A percentile compares a stretch with the other conserved stretches of the same genome.
Conservation (phyloP, 2,329 filamentous ascomycete genomes). For the Boeremia lycopersici region DNA sequence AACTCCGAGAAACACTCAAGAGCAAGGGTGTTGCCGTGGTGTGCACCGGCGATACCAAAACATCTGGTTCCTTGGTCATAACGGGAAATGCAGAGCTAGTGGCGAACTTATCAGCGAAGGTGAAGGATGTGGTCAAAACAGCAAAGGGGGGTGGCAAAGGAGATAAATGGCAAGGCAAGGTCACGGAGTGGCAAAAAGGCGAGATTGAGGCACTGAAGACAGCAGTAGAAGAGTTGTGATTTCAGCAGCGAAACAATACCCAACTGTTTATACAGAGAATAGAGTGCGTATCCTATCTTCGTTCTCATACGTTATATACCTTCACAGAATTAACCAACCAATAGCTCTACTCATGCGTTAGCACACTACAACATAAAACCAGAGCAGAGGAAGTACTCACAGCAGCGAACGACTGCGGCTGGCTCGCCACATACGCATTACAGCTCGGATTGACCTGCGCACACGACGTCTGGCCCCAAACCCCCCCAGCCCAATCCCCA, state of each 20-base stretch:
- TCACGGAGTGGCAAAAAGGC: constrained; percentile 41
- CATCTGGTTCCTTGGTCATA: constrained; percentile 35
- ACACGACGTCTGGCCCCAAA: constrained; percentile 47
- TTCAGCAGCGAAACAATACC: constrained; percentile 1
- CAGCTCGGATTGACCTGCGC: constrained; percentile 42
- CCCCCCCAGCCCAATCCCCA: constrained; percentile 60
- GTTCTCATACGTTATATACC: constrained; percentile 42
- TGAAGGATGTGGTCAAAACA: constrained; percentile 33
- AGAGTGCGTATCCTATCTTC: too few species aligned
- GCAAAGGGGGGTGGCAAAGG: constrained; percentile 43
- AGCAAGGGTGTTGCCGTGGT: constrained; percentile 34
- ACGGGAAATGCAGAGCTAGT: constrained; percentile 34
- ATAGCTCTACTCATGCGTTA: constrained; percentile 36
- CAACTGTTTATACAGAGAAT: not conserved
- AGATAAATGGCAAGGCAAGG: constrained; percentile 44
- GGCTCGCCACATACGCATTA: constrained; percentile 46
- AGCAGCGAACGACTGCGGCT: constrained; percentile 47
- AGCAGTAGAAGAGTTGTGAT: constrained; percentile 21
- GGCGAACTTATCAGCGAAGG: constrained; percentile 28
- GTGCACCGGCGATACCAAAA: constrained; percentile 37
- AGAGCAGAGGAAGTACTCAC: constrained; percentile 22
- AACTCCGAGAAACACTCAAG: constrained; percentile 34
- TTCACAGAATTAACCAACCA: constrained; percentile 50
- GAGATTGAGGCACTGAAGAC: constrained; percentile 37
- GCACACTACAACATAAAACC: not conserved